phyloP scores from a whole-genome alignment of 306 rosid species.

The Alnus glutinosa region DNA sequence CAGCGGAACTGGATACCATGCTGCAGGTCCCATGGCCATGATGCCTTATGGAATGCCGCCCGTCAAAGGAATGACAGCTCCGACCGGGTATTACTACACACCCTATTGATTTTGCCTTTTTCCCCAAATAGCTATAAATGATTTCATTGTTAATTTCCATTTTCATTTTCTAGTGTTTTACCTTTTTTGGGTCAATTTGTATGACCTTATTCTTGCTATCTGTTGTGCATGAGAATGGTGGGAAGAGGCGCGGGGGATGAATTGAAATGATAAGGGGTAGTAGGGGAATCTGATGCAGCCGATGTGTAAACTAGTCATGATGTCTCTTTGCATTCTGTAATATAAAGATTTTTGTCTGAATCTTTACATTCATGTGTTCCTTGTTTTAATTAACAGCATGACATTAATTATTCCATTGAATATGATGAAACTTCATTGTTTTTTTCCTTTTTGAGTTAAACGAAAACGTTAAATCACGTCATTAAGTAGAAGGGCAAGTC shows the following conservation, averaged over 20 bases:
- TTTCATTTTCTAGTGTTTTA: conserved; percentile 45
- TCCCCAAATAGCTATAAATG: conserved; percentile 42
- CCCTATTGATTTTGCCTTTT: conserved; percentile 53
- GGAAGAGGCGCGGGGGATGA: conserved; percentile 42
- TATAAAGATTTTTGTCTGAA: conserved; percentile 45
- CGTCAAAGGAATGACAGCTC: conserved; percentile 72
- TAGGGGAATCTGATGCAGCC: conserved; percentile 52
- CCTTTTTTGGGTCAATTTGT: conserved; percentile 30
- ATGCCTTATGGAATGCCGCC: conserved; percentile 92
- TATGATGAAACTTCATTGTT: conserved; percentile 25
- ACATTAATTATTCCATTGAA: conserved; percentile 37
- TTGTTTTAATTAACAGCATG: conserved; percentile 35
- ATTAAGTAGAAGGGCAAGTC: background rate
- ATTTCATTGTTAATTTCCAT: conserved; percentile 38
- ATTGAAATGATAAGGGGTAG: conserved; percentile 42
- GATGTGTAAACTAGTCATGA: conserved; percentile 54
- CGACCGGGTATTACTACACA: conserved; percentile 71
- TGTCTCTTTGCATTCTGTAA: conserved; percentile 48
- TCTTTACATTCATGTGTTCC: conserved; percentile 35
- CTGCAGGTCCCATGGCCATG: conserved; percentile 53
- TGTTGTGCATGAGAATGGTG: conserved; percentile 44
- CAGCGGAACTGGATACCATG: conserved; percentile 55
- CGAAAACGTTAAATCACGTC: background rate
- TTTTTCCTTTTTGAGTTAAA: background rate
- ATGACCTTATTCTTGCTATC: conserved; percentile 52